Evolutionary conservation across 768 basidiomycete genomes (phyloP), one percentile per base, ranked within the genome.

Genomic region (Suillus cothurnatus): DNA sequence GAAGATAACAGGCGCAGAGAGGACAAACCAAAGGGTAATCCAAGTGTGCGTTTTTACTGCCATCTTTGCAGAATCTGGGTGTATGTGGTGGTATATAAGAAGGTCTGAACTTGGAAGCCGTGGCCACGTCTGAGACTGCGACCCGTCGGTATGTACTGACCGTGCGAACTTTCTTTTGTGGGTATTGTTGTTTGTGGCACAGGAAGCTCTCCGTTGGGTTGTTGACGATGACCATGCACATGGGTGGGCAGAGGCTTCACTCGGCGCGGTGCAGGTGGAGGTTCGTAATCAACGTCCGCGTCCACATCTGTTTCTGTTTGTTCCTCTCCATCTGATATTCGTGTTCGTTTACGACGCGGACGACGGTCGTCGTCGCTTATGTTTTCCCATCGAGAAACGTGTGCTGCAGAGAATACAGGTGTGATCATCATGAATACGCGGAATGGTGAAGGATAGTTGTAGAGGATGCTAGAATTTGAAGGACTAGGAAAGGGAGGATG

Each of bases 11-110:
- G 75, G 75, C 0, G 69, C 65, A 0, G 75, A 66, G 53, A 93
- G 56, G 5, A 90, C 68, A 71, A 92, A 92, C 91, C 91, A 91
- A 26, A 86, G 76, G 1, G 88, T 81, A 34, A 90, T 79, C 87
- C 87, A 88, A 63, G 78, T 81, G 68, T 84, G 70, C 0, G 84
- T 83, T 66, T 84, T 86, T 32, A 81, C 73, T 50, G 83, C 73
- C 86, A 87, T 87, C 19, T 38, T 43, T 61, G 52, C 32, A 69
- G 59, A 59, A 61, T 36, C 53, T 66, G 68, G 62, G 45, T 34
- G 61, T 60, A 50, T 21, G 45, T 47, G 39, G 61, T 52, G 59
- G 50, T 32, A 55, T 38, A 55, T 39, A 4, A 59, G 58, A 59
- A 59, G 58, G 58, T 63, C n/a, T 32, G 45, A 53, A 21, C 14